A percentile compares a stretch with the other conserved stretches of the same genome.
Evolutionary conservation across 2,329 filamentous ascomycete species (phyloP).

Genomic region (Fusarium dimerum): DNA sequence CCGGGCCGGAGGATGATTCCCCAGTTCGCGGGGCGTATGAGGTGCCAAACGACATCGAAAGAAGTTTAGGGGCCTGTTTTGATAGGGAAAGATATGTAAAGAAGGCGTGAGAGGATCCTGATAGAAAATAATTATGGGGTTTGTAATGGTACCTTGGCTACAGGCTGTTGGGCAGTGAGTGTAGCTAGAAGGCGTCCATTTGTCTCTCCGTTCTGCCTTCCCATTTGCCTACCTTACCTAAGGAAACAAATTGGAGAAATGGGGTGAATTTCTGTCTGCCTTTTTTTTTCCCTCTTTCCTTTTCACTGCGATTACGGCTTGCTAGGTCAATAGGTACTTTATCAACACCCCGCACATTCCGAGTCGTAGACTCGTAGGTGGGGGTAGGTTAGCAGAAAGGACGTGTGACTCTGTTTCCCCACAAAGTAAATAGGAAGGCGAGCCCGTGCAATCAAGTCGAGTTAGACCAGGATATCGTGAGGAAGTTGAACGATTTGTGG

Average conservation of each 20-base stretch:
- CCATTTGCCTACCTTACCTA: background rate
- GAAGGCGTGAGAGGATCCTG: background rate
- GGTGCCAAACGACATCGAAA: background rate
- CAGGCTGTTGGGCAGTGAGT: background rate
- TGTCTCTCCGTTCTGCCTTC: background rate
- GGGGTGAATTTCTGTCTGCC: background rate
- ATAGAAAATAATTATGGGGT: background rate
- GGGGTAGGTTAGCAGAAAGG: background rate
- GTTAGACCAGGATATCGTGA: background rate
- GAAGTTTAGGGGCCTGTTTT: background rate
- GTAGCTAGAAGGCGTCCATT: conserved; percentile 14
- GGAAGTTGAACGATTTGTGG: background rate
- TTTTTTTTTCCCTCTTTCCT: too few relatives aligned
- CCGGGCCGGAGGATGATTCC: conserved; percentile 23
- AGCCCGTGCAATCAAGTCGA: background rate
- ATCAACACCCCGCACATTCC: too few relatives aligned
- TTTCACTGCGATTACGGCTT: too few relatives aligned
- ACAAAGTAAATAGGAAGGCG: background rate
- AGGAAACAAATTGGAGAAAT: background rate
- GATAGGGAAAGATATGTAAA: conserved; percentile 4
- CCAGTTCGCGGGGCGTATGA: conserved; percentile 8
- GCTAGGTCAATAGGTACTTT: too few relatives aligned
- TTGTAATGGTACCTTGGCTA: background rate
- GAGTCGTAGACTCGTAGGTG: too few relatives aligned
- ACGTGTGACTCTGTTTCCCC: background rate